These are phyloP conservation scores for Hordeum vulgare DNA, from an alignment of 176 grass and related monocot genomes.

Conservation along the genomic window DNA sequence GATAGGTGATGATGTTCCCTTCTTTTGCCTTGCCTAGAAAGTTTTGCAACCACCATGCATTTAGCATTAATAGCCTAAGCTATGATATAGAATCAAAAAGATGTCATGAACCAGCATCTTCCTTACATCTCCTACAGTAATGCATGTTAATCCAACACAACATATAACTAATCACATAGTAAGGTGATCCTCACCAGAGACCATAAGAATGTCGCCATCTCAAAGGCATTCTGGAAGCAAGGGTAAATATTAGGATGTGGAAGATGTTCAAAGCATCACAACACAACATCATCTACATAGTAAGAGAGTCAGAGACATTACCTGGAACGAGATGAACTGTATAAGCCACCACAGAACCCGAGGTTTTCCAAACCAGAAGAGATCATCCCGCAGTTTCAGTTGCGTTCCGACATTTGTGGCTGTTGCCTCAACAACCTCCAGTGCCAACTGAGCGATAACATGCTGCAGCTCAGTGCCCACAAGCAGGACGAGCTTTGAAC, in stretches of 20 bases:
- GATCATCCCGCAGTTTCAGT: constrained; percentile 87
- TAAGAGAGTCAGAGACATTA: constrained; percentile 9
- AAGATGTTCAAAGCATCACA: constrained; percentile 12
- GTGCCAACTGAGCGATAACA: constrained; percentile 71
- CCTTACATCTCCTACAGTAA: background rate
- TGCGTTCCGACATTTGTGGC: constrained; percentile 64
- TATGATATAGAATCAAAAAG: background rate
- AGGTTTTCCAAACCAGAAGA: constrained; percentile 98
- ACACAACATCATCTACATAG: background rate
- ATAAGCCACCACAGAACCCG: constrained; percentile 87
- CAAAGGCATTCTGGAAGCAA: constrained; percentile 87
- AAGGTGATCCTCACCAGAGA: constrained; percentile 59
- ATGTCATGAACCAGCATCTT: background rate
- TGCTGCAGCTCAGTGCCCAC: constrained; percentile 90
- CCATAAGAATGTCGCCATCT: constrained; percentile 99
- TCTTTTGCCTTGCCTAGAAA: background rate
- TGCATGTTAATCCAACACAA: background rate
- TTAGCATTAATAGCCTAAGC: constrained; percentile 5
- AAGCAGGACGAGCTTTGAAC: constrained; percentile 64
- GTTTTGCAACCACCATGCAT: background rate
- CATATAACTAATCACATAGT: background rate
- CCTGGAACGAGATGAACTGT: constrained; percentile 99
- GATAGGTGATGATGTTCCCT: background rate
- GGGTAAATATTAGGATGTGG: constrained; percentile 12
- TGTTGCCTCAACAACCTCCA: constrained; percentile 71